Percentiles rank a stretch among this genome's conserved stretches.
Evolutionary conservation across 306 rosid species (phyloP).

Genomic region (Corylus avellana): DNA sequence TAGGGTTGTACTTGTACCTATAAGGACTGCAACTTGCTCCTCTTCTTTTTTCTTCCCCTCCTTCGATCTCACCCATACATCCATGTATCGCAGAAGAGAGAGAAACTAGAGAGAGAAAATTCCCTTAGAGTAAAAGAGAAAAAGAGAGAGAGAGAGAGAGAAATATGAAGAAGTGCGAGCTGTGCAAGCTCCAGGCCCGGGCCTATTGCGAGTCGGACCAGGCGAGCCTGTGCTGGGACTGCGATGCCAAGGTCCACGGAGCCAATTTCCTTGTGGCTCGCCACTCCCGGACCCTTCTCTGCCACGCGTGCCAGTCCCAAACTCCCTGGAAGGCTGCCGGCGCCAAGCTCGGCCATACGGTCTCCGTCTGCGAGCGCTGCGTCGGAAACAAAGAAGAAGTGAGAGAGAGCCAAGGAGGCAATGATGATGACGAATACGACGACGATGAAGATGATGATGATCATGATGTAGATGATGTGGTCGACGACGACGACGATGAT

Average conservation of each 20-base stretch:
- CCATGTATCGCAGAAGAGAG: slow-evolving; percentile 26
- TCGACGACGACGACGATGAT: slow-evolving; percentile 2
- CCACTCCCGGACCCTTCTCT: slow-evolving; percentile 70
- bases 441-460: slow-evolving; percentile 8
- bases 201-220: slow-evolving; percentile 74
- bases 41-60: slow-evolving; percentile 10
- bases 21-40: slow-evolving; percentile 5
- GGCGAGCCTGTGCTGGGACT: slow-evolving; percentile 77
- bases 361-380: slow-evolving; percentile 59
- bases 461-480: slow-evolving; percentile 4
- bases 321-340: slow-evolving; percentile 87
- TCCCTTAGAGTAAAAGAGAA: not conserved
- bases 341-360: slow-evolving; percentile 56
- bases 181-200: slow-evolving; percentile 61
- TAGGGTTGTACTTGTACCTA: slow-evolving; percentile 18
- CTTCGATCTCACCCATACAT: slow-evolving; percentile 8
- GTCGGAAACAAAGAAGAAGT: slow-evolving; percentile 26
- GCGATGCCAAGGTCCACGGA: slow-evolving; percentile 75
- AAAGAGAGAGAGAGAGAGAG: not conserved
- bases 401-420: slow-evolving; percentile 47
- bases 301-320: slow-evolving; percentile 64
- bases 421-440: slow-evolving; percentile 42
- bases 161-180: slow-evolving; percentile 65
- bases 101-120: not conserved
- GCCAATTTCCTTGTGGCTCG: slow-evolving; percentile 79